phyloP scores from a whole-genome alignment of 208 protist species.

The Trypanosoma grayi region DNA sequence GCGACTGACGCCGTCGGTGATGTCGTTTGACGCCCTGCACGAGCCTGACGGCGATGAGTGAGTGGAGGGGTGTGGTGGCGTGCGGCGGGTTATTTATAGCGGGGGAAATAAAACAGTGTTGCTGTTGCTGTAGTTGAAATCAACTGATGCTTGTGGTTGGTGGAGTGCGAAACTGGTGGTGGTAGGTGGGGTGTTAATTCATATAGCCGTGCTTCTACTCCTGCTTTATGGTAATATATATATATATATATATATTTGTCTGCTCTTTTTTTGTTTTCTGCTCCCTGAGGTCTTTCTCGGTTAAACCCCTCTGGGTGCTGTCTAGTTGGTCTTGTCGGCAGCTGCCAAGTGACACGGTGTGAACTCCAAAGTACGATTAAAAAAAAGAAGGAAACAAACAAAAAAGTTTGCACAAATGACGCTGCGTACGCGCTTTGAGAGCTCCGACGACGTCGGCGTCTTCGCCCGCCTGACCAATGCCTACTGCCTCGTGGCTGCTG shows the following conservation, averaged over 20 bases:
- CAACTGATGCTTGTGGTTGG: neutral
- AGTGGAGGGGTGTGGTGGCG: too few species aligned
- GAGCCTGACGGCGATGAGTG: slow-evolving; percentile 82
- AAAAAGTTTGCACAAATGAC: slow-evolving; percentile 53
- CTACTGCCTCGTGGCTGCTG: slow-evolving; percentile 98
- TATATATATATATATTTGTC: neutral
- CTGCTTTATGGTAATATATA: neutral
- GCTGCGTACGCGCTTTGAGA: slow-evolving; percentile 98
- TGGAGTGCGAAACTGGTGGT: neutral
- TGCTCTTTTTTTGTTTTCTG: slow-evolving; percentile 27
- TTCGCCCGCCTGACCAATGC: slow-evolving; percentile 99
- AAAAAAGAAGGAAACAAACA: neutral
- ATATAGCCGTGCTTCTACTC: neutral
- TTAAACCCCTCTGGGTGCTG: too few species aligned
- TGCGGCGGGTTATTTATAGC: neutral
- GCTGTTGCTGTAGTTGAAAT: neutral
- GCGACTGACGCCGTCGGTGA: slow-evolving; percentile 47
- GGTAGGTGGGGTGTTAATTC: neutral
- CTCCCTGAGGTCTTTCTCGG: slow-evolving; percentile 9
- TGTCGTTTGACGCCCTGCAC: slow-evolving; percentile 73
- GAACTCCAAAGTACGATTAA: too few species aligned
- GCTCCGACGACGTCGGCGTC: slow-evolving; percentile 99
- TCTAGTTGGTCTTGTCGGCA: too few species aligned
- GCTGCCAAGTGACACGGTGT: too few species aligned
- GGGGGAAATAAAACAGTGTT: too few species aligned